phyloP scores from a whole-genome alignment of 805 yeast genomes.

The Candida gorgasii region DNA sequence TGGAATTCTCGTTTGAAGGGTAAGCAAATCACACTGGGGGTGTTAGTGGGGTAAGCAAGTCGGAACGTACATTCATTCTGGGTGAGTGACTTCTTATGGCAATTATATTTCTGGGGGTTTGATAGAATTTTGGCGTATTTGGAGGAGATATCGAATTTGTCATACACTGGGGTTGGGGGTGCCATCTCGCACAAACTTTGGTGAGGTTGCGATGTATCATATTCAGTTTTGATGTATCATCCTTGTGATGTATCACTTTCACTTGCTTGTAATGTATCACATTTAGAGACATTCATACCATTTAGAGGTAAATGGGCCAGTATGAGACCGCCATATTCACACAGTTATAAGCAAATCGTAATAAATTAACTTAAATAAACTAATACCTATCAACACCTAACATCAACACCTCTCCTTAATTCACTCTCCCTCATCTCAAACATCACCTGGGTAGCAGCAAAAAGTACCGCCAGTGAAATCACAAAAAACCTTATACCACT shows the following conservation, averaged over 20 bases:
- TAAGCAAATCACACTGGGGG: slow-evolving; percentile 40
- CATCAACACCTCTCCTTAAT: slow-evolving; percentile 76
- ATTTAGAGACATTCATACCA: background rate
- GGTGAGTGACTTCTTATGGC: slow-evolving; percentile 33
- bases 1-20: slow-evolving; percentile 46
- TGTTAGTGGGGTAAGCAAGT: slow-evolving; percentile 22
- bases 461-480: slow-evolving; percentile 63
- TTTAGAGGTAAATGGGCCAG: no score
- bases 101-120: slow-evolving; percentile 33
- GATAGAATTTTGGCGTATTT: slow-evolving; percentile 27
- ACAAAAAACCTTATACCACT: slow-evolving; percentile 67
- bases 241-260: no score
- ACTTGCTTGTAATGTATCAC: no score
- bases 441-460: slow-evolving; percentile 90
- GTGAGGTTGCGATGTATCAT: background rate
- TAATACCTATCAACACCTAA: slow-evolving; percentile 68
- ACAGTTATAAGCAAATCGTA: background rate
- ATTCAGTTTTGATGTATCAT: background rate
- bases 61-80: slow-evolving; percentile 46
- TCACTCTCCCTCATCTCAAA: slow-evolving; percentile 89
- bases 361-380: background rate
- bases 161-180: slow-evolving; percentile 45
- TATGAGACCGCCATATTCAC: no score
- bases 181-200: slow-evolving; percentile 34
- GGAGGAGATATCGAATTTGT: slow-evolving; percentile 27